phyloP scores from a whole-genome alignment of 225 moss, liverwort and hornwort species.

The Bryum argenteum region DNA sequence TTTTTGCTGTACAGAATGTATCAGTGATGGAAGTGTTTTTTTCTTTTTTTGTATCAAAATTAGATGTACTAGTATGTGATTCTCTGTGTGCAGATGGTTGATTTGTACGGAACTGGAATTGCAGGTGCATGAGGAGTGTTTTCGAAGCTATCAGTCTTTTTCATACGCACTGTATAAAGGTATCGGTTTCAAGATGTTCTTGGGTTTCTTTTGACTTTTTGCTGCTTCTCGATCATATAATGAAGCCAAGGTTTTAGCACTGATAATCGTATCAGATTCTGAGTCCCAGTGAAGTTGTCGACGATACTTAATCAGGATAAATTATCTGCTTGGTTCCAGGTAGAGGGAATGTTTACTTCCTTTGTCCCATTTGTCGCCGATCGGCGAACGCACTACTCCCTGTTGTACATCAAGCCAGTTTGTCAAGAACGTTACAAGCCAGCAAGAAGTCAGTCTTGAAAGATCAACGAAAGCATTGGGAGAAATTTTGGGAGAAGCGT shows the following conservation, averaged over 20 bases:
- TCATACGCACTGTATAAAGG: constrained; percentile 75
- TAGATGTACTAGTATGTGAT: not conserved
- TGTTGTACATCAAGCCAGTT: constrained; percentile 68
- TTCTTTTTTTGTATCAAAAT: constrained; percentile 1
- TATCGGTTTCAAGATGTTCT: constrained; percentile 24
- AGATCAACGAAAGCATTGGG: constrained; percentile 47
- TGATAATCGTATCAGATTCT: too few species aligned
- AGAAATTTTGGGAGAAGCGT: constrained; percentile 46
- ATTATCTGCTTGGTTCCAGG: constrained; percentile 41
- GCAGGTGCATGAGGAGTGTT: constrained; percentile 97
- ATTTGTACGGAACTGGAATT: constrained; percentile 23
- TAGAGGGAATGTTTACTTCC: constrained; percentile 77
- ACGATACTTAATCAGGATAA: too few species aligned
- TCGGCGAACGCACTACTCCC: constrained; percentile 91
- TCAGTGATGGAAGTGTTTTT: constrained; percentile 31
- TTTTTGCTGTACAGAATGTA: constrained; percentile 49
- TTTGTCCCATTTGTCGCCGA: constrained; percentile 96
- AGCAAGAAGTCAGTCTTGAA: constrained; percentile 34
- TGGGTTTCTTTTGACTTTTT: constrained; percentile 7
- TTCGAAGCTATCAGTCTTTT: constrained; percentile 85
- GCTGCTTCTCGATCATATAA: constrained; percentile 1
- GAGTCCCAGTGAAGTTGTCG: too few species aligned
- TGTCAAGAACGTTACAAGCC: constrained; percentile 55
- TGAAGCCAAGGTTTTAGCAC: not conserved
- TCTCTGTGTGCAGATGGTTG: constrained; percentile 8